Evolutionary conservation across 495 filamentous ascomycete genomes (phyloP).

Genomic region (Thozetella sp.): DNA sequence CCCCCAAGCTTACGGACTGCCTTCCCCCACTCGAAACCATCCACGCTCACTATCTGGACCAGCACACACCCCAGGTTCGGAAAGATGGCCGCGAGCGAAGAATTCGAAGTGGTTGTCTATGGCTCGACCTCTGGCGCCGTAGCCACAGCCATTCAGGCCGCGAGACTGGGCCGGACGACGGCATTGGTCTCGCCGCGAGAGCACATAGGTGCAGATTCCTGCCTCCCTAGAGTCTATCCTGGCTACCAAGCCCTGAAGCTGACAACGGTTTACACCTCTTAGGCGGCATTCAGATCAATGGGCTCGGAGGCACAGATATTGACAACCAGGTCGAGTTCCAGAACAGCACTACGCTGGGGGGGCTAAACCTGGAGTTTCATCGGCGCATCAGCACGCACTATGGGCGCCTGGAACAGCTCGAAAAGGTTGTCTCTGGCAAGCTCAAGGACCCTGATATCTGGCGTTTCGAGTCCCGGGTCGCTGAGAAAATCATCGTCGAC

Average conservation of each 20-base stretch:
- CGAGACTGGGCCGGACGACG: not conserved
- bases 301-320: not conserved
- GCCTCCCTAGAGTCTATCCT: no score
- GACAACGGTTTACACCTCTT: no score
- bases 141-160: not conserved
- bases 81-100: not conserved
- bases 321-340: not conserved
- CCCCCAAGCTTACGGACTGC: no score
- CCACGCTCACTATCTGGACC: no score
- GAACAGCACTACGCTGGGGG: not conserved
- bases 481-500: not conserved
- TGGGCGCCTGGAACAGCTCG: not conserved
- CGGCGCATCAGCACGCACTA: not conserved
- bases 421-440: not conserved
- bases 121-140: not conserved
- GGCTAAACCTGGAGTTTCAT: not conserved
- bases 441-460: not conserved
- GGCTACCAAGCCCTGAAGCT: no score
- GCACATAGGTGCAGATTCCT: not conserved
- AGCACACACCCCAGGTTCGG: not conserved
- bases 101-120: not conserved
- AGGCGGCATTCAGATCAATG: not conserved
- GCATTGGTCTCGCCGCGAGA: not conserved
- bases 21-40: no score
- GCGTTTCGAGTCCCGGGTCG: not conserved